These are phyloP conservation scores for Penicillium sp. DNA, from an alignment of 2,329 filamentous ascomycete species.

Conservation along the genomic window DNA sequence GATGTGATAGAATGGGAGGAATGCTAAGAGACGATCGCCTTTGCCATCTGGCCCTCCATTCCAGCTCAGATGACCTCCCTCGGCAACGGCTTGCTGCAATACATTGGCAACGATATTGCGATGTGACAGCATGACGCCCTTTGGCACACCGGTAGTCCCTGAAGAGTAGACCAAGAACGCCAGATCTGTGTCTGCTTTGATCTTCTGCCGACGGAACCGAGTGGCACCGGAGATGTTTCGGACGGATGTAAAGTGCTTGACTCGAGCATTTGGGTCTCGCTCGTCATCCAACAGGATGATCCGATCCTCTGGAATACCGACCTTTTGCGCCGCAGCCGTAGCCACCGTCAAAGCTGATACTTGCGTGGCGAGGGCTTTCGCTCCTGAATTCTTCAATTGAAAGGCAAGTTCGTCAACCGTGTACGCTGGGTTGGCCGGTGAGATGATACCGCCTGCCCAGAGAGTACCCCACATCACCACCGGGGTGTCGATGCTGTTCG, in stretches of 20 bases:
- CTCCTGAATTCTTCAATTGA: constrained; percentile 72
- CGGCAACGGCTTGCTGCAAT: constrained; percentile 49
- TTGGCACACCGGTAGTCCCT: constrained; percentile 84
- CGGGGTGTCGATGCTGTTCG: constrained; percentile 80
- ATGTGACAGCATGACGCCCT: constrained; percentile 84
- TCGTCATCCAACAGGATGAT: constrained; percentile 68
- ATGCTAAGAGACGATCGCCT: constrained; percentile 67
- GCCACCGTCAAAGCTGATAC: constrained; percentile 59
- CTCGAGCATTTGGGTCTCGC: constrained; percentile 50
- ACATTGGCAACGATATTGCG: constrained; percentile 73
- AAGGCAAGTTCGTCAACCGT: constrained; percentile 76
- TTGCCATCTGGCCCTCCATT: constrained; percentile 55
- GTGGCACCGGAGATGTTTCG: constrained; percentile 56
- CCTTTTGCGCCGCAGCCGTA: constrained; percentile 60
- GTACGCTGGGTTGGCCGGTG: constrained; percentile 85
- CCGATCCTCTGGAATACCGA: constrained; percentile 63
- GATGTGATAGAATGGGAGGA: constrained; percentile 87
- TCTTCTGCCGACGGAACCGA: constrained; percentile 54
- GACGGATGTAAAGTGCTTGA: constrained; percentile 69
- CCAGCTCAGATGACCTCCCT: constrained; percentile 52
- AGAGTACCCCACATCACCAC: constrained; percentile 69
- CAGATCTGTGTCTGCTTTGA: constrained; percentile 65
- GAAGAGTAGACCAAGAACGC: constrained; percentile 84
- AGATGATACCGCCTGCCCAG: constrained; percentile 76
- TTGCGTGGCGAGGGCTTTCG: constrained; percentile 71